Base-by-base conservation (phyloP, 768 basidiomycete species). In the Trametes cinnabarina region DNA sequence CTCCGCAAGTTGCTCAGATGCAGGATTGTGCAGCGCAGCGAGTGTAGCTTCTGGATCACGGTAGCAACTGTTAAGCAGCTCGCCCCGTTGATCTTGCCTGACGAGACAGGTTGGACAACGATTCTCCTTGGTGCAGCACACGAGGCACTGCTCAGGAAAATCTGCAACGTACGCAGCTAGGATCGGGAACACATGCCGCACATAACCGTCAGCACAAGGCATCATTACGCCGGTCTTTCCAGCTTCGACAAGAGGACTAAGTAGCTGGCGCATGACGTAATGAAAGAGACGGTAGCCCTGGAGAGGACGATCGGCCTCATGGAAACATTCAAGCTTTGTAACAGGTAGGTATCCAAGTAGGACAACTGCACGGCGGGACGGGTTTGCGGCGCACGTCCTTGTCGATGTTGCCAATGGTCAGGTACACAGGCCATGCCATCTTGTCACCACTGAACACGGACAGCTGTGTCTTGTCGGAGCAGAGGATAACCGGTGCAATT, bases 361-460 rank as follows among this genome's bases (percentile, higher is more conserved):
- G 19, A 70, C 46, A 4, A 39, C 60, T 0, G 67, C 63, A 4
- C 51, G 59, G 1, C 23, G n/a, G 0, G 65, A 63, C 15, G n/a
- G 63, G 58, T 51, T 64, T 25, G 28, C 66, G 60, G 0, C 69
- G 61, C 0, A 61, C 46, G 4, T 50, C 35, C 32, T 66, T 70
- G 0, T 49, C 28, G 6, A 73, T 59, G 50, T 72, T 73, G 8
- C 71, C 71, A 41, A 73, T 63, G 17, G 65, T 67, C 12, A 73
- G 48, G 39, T 73, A 72, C 0, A 73, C 68, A 0, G 71, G 72
- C 54, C 67, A 73, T 17, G 71, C 71, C 2, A 44, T 49, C 56
- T 80, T 79, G 52, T 77, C 73, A 0, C 69, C 66, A 12, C 67
- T 60, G 56, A 80, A 78, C 0, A 66, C 58, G 82, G 77, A 0